phyloP scores from a whole-genome alignment of 2,329 filamentous ascomycete genomes.

The Fonsecaea erecta region DNA sequence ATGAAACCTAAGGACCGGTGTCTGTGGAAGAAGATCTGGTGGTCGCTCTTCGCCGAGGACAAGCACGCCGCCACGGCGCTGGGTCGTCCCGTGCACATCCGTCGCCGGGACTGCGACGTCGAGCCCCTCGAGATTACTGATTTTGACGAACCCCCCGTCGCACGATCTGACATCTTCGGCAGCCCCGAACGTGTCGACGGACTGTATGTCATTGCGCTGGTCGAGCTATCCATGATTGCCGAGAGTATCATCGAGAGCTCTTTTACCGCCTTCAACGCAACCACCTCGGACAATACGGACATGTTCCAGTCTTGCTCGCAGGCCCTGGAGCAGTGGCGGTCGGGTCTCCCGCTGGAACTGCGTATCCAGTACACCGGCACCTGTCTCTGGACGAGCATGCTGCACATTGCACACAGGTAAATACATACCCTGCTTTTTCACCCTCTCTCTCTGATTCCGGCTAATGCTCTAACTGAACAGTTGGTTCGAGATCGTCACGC shows the following conservation, averaged over 20 bases:
- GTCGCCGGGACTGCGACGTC: constrained; percentile 39
- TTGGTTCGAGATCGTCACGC: constrained; percentile 33
- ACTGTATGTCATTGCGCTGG: constrained; percentile 31
- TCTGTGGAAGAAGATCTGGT: constrained; percentile 38
- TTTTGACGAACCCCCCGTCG: constrained; percentile 33
- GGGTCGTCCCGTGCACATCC: constrained; percentile 39
- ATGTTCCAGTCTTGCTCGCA: constrained; percentile 31
- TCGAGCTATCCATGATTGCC: constrained; percentile 28
- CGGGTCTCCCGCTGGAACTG: constrained; percentile 23
- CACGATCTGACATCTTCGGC: constrained; percentile 25
- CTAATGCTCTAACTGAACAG: constrained; percentile 14
- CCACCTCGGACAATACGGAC: constrained; percentile 22
- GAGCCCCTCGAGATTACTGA: constrained; percentile 36
- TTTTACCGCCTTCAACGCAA: constrained; percentile 31
- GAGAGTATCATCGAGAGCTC: constrained; percentile 29
- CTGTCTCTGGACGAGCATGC: constrained; percentile 32
- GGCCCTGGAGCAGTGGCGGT: constrained; percentile 28
- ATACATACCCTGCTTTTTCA: too few relatives aligned
- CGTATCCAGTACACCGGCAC: constrained; percentile 19
- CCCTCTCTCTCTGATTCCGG: too few relatives aligned
- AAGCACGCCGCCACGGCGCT: constrained; percentile 32
- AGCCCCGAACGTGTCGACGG: constrained; percentile 23
- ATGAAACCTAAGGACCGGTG: constrained; percentile 30
- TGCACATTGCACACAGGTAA: constrained; percentile 31
- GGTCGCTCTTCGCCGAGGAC: constrained; percentile 35